phyloP scores from a whole-genome alignment of 2,329 filamentous ascomycete genomes.

The Neofusicoccum kwambonambiense region DNA sequence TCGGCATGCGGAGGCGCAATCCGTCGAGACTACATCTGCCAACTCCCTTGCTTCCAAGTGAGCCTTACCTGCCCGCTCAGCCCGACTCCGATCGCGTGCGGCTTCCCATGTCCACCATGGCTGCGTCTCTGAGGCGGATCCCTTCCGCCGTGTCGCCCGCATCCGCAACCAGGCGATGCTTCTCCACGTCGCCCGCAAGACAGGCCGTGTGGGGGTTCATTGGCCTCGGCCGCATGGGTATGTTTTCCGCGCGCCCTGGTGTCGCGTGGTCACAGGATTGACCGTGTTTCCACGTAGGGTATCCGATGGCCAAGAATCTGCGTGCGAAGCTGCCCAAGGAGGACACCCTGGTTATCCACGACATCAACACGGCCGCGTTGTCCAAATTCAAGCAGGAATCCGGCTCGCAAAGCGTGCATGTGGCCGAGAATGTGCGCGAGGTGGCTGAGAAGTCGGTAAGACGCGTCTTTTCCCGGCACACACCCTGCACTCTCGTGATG shows the following conservation, averaged over 20 bases:
- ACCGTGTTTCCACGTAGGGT: conserved; percentile 48
- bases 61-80: background rate
- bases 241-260: conserved; percentile 23
- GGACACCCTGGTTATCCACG: conserved; percentile 64
- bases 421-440: conserved; percentile 59
- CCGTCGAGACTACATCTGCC: conserved; percentile 5
- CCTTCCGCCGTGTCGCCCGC: conserved; percentile 22
- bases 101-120: conserved; percentile 23
- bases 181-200: conserved; percentile 42
- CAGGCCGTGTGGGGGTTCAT: conserved; percentile 52
- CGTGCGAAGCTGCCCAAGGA: conserved; percentile 62
- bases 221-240: conserved; percentile 52
- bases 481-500: conserved; percentile 46
- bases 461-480: conserved; percentile 18
- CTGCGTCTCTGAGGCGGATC: conserved; percentile 21
- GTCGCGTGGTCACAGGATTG: conserved; percentile 10
- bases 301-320: conserved; percentile 71
- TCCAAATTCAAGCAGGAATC: conserved; percentile 58
- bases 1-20: conserved; percentile 18
- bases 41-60: conserved; percentile 12
- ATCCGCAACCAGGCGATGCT: conserved; percentile 33
- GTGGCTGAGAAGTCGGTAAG: conserved; percentile 68
- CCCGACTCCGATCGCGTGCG: conserved; percentile 12
- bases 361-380: conserved; percentile 60
- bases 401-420: conserved; percentile 50